Conservation (phyloP, 2,329 filamentous ascomycete species). For the Fusarium tanahbumbuense region DNA sequence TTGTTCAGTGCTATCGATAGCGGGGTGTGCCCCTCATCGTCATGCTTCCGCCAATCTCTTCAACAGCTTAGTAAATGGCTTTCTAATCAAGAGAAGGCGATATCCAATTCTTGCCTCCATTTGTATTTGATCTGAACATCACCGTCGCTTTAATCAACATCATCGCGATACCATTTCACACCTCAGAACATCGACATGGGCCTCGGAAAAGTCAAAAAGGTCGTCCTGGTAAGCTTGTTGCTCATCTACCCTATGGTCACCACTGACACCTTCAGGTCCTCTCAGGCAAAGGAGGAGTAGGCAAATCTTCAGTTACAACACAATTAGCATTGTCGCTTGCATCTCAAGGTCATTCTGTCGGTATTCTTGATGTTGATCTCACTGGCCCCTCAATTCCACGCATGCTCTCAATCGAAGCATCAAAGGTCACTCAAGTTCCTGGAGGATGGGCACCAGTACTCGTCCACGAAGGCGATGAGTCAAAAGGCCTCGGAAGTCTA, state of each 20-base stretch:
- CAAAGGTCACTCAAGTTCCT: slow-evolving; percentile 90
- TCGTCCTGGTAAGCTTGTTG: slow-evolving; percentile 71
- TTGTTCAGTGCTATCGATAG: slow-evolving; percentile 21
- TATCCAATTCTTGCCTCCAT: background rate
- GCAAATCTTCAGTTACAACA: slow-evolving; percentile 97
- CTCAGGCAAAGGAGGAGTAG: slow-evolving; percentile 97
- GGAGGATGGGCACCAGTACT: slow-evolving; percentile 92
- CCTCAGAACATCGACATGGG: no score
- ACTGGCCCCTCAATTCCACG: slow-evolving; percentile 97
- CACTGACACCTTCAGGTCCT: slow-evolving; percentile 67
- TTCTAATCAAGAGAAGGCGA: slow-evolving; percentile 41
- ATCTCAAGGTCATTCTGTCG: slow-evolving; percentile 86
- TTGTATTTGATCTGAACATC: background rate
- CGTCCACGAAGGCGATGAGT: slow-evolving; percentile 73
- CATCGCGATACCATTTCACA: no score
- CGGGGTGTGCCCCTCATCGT: slow-evolving; percentile 32
- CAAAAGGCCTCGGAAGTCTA: slow-evolving; percentile 69
- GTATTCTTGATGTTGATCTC: slow-evolving; percentile 94
- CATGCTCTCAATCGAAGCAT: slow-evolving; percentile 88
- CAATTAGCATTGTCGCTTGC: slow-evolving; percentile 92
- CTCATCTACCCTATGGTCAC: slow-evolving; percentile 4
- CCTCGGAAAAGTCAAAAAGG: slow-evolving; percentile 74
- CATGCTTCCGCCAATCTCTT: slow-evolving; percentile 36
- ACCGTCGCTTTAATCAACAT: no score
- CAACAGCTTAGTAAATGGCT: slow-evolving; percentile 45